Conservation (phyloP, 2,329 filamentous ascomycete genomes). For the Cercospora zeina region DNA sequence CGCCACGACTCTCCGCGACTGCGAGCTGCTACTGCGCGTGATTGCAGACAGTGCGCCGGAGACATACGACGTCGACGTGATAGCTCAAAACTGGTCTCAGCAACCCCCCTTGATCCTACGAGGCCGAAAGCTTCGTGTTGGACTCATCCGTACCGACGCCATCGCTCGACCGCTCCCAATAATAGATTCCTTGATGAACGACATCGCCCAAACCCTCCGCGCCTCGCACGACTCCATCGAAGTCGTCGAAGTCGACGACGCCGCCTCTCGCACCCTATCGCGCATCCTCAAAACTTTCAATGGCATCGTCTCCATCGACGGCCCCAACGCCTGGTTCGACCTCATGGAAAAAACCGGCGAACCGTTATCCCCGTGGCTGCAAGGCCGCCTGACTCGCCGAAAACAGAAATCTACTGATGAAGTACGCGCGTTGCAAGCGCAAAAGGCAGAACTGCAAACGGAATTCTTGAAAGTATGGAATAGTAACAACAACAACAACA, state of each 20-base stretch:
- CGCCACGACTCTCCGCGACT: conserved; percentile 52
- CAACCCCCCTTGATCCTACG: conserved; percentile 29
- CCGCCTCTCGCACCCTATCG: conserved; percentile 54
- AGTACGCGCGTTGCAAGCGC: conserved; percentile 55
- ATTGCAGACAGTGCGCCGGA: conserved; percentile 57
- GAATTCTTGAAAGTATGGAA: conserved; percentile 61
- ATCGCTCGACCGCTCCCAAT: conserved; percentile 56
- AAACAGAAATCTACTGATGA: conserved; percentile 51
- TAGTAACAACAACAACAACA: conserved; percentile 31
- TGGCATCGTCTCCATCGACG: conserved; percentile 60
- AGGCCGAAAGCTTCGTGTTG: conserved; percentile 44
- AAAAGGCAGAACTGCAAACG: conserved; percentile 55
- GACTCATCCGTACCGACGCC: conserved; percentile 54
- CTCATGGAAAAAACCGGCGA: conserved; percentile 58
- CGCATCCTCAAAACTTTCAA: conserved; percentile 60
- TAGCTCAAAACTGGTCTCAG: conserved; percentile 44
- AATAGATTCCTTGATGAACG: conserved; percentile 49
- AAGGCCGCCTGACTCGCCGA: conserved; percentile 53
- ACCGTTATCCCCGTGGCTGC: conserved; percentile 62
- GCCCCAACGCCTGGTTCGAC: conserved; percentile 57
- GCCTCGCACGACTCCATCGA: conserved; percentile 47
- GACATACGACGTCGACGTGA: conserved; percentile 49
- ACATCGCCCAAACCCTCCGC: conserved; percentile 46
- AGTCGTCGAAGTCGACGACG: conserved; percentile 60
- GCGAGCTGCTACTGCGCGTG: conserved; percentile 56